Evolutionary conservation across 306 rosid species (phyloP), one percentile per base, ranked within the genome.

Genomic region (Lupinus albus): DNA sequence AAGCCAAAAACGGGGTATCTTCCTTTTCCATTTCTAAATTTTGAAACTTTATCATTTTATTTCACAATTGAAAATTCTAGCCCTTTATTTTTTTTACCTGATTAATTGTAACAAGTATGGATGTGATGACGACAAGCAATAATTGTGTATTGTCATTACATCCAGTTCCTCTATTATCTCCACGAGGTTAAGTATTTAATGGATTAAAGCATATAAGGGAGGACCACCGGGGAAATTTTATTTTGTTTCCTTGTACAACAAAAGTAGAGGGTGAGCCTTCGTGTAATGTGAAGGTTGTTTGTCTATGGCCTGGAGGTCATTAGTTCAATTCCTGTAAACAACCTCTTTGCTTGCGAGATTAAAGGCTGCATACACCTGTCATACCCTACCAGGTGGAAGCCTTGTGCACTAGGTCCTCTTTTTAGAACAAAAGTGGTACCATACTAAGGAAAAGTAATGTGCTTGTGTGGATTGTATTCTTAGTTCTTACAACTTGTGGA

Each of bases 1-100:
- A 89, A 74, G 90, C 87, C 11, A 84, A 71, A 65, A 84, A 79
- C 32, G 96, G 96, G 92, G 96, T 86, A 80, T 33, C 8, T 33
- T 44, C 25, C 6, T 1, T 60, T 52, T 14, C 33, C 15, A 17
- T 45, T 51, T 7, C 35, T 8, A 61, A 28, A 17, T 48, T 61
- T 61, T 39, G 6, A 15, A 4, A 4, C 2, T 21, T 57, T 45
- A 30, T 8, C 17, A 46, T 9, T 16, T 30, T 17, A 8, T 30
- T 18, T 15, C 4, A 38, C 4, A 13, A 9, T 42, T 36, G 30
- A 4, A 28, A 12, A 18, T 28, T 14, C 11, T 65, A 5, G 11
- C 3, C 7, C 8, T 42, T 42, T 42, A 11, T 14, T 30, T 25
- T 2, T 25, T 3, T 2, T 25, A n/a, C 30, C 30, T 25, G 2